Percentiles rank a stretch among this genome's conserved stretches.
phyloP scores from a whole-genome alignment of 2,329 filamentous ascomycete species.

The Fusarium tanahbumbuense region DNA sequence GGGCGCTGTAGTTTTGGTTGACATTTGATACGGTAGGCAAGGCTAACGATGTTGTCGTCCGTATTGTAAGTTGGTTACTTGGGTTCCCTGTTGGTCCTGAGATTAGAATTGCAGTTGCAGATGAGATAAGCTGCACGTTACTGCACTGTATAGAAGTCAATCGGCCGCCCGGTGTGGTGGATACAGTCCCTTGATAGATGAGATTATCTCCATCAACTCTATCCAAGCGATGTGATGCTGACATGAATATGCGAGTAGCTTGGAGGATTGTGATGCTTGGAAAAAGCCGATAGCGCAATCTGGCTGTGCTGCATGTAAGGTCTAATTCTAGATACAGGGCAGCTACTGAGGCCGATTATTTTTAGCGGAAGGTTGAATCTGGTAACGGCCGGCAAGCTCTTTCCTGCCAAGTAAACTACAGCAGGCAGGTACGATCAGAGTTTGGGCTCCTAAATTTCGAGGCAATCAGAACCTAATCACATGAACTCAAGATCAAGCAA shows the following conservation, averaged over 20 bases:
- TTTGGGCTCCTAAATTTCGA: neutral
- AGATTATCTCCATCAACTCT: constrained; percentile 19
- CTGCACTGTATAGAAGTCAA: constrained; percentile 15
- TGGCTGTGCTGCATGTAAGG: constrained; percentile 1
- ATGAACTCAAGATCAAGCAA: neutral
- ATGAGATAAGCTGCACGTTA: constrained; percentile 28
- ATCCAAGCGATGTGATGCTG: constrained; percentile 21
- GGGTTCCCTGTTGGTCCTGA: constrained; percentile 37
- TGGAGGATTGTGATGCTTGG: constrained; percentile 32
- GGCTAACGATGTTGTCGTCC: constrained; percentile 22
- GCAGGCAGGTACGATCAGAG: neutral
- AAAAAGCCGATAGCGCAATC: constrained; percentile 5
- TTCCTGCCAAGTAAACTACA: constrained; percentile 7
- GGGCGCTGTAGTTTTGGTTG: constrained; percentile 18
- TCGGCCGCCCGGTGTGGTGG: constrained; percentile 9
- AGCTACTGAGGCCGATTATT: constrained; percentile 13
- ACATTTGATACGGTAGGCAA: constrained; percentile 24
- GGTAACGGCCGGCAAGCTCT: constrained; percentile 11
- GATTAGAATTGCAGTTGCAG: neutral
- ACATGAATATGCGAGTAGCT: constrained; percentile 1
- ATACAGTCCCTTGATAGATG: constrained; percentile 15
- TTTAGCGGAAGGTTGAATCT: constrained; percentile 15
- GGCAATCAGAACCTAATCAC: constrained; percentile 6
- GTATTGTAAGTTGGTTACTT: constrained; percentile 22
- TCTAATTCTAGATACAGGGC: neutral